These are phyloP conservation scores for Phaffia rhodozyma DNA, from an alignment of 1,284 basidiomycete species.

Conservation along the genomic window DNA sequence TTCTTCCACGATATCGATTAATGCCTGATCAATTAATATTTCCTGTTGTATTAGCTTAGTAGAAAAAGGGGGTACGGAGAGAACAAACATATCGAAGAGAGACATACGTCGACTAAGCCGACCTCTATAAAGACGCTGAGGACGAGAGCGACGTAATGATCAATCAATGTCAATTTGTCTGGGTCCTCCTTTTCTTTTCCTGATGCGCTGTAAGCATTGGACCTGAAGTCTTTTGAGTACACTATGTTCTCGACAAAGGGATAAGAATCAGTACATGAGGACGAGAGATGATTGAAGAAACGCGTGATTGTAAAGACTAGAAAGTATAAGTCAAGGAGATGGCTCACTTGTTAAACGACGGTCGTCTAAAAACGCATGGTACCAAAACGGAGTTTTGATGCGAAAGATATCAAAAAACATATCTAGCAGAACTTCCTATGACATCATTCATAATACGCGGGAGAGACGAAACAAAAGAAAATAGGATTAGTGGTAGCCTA, in stretches of 20 bases:
- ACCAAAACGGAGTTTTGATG: conserved; percentile 80
- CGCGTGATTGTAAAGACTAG: background rate
- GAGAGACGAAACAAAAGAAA: background rate
- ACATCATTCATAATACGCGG: conserved; percentile 12
- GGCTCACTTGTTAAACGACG: conserved; percentile 66
- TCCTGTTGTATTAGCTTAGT: background rate
- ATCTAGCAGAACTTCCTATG: conserved; percentile 76
- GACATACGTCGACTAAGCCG: conserved; percentile 67
- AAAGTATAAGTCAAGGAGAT: background rate
- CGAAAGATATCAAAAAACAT: conserved; percentile 90
- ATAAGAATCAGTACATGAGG: background rate
- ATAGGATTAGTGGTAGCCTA: background rate
- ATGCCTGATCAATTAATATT: conserved; percentile 45
- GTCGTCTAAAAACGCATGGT: conserved; percentile 76
- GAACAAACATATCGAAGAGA: background rate
- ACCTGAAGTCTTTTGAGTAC: conserved; percentile 4
- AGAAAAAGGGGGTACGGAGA: background rate
- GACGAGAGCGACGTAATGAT: conserved; percentile 87
- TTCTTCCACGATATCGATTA: conserved; percentile 68
- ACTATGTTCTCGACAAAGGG: background rate
- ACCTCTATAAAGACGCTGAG: conserved; percentile 75
- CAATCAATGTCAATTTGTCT: conserved; percentile 65
- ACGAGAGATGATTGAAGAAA: background rate
- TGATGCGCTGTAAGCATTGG: conserved; percentile 6
- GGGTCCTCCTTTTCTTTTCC: conserved; percentile 36